Percentiles rank a stretch among this genome's conserved stretches.
Evolutionary conservation across 2,329 filamentous ascomycete genomes (phyloP).

Genomic region (Colletotrichum liaoningense): DNA sequence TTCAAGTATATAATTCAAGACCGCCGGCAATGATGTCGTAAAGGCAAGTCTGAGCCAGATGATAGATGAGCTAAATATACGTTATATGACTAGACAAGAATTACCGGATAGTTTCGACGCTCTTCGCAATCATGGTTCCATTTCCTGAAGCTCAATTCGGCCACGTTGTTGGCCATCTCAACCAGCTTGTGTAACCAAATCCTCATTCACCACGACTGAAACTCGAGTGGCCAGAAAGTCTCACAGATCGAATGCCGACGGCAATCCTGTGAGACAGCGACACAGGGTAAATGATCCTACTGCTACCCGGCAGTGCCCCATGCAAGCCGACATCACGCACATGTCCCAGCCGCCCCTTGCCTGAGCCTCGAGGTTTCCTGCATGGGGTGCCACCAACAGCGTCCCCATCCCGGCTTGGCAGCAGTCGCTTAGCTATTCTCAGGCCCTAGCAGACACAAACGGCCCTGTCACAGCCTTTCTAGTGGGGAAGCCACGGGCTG

Average conservation of each 20-base stretch:
- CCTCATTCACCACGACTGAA: not conserved
- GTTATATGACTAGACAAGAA: not conserved
- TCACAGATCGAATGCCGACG: not conserved
- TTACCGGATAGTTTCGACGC: not conserved
- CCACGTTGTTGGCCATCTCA: not conserved
- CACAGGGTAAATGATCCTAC: not conserved
- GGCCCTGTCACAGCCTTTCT: not conserved
- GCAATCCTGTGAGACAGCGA: not conserved
- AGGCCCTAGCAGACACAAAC: not conserved
- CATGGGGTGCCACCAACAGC: not conserved
- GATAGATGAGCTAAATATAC: not conserved
- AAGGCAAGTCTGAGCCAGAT: constrained; percentile 75
- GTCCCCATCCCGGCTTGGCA: not conserved
- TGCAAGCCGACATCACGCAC: not conserved
- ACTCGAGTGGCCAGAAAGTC: not conserved
- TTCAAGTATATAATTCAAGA: constrained; percentile 39
- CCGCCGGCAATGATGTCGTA: constrained; percentile 61
- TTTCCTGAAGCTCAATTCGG: not conserved
- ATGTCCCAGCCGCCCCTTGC: not conserved
- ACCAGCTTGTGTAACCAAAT: not conserved
- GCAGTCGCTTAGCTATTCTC: not conserved
- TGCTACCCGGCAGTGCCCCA: not conserved
- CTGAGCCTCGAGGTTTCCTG: not conserved
- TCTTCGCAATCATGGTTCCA: not conserved
- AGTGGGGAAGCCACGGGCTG: not conserved